These are phyloP conservation scores for Ascochyta viciae-villosae DNA, from an alignment of 2,329 filamentous ascomycete species.

Conservation along the genomic window DNA sequence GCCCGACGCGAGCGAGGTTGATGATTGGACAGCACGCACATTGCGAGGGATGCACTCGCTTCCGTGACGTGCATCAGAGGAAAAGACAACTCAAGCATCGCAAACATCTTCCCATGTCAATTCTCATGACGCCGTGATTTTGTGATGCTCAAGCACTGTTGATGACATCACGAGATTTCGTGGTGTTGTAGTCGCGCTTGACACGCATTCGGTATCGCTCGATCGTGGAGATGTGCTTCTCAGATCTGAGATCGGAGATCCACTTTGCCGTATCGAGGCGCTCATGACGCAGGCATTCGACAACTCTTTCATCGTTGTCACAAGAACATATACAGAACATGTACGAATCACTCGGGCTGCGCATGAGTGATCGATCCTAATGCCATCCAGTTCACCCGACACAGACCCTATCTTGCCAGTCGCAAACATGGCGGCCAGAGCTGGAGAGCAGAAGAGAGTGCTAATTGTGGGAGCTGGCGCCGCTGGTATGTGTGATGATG, in stretches of 20 bases:
- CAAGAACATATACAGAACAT: conserved; percentile 14
- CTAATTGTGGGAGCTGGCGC: conserved; percentile 51
- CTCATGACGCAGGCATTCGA: conserved; percentile 44
- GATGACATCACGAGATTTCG: conserved; percentile 6
- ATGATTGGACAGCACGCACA: conserved; percentile 32
- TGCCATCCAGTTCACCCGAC: conserved; percentile 29
- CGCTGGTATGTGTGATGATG: conserved; percentile 39
- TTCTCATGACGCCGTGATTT: conserved; percentile 23
- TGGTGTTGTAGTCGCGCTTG: conserved; percentile 13
- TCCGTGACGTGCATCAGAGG: conserved; percentile 8
- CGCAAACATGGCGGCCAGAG: conserved; percentile 40
- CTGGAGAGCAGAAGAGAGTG: conserved; percentile 46
- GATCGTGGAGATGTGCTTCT: conserved; percentile 19
- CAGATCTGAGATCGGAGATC: conserved; percentile 21
- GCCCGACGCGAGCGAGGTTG: conserved; percentile 15
- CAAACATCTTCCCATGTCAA: background rate
- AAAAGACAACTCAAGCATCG: background rate
- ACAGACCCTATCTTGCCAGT: conserved; percentile 42
- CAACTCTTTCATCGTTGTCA: conserved; percentile 18
- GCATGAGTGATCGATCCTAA: conserved; percentile 13
- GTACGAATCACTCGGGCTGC: background rate
- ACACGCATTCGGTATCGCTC: conserved; percentile 10
- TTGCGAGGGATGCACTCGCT: conserved; percentile 26
- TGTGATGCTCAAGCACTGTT: conserved; percentile 6
- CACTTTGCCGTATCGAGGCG: conserved; percentile 33